Evolutionary conservation across 768 basidiomycete genomes (phyloP), one percentile per base, ranked within the genome.

Genomic region (Sarcomyxa edulis): DNA sequence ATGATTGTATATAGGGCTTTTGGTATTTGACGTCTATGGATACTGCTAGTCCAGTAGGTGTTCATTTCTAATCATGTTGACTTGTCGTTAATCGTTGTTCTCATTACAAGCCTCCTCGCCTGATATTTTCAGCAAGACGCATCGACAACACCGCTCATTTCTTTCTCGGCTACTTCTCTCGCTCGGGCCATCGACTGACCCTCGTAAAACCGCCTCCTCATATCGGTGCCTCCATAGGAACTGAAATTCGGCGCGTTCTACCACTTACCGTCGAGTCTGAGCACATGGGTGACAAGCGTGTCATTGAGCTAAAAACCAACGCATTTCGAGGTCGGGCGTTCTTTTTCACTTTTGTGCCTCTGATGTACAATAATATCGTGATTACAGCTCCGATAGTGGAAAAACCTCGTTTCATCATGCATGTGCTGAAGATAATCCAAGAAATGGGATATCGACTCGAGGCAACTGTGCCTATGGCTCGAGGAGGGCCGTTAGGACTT

Each of bases 141-240:
- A 64, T 68, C 7, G 77, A 84, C 48, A 46, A 43, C 15, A 55
- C 65, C 8, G 68, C 75, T 0, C 60, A 70, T 32, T 83, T 85
- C 55, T 87, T 89, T 51, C 55, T 81, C 12, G 78, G 77, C 15
- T 75, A 71, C 51, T 69, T 87, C 48, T 81, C 81, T 27, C 68
- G 70, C 34, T 65, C 72, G 6, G 83, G 81, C 4, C 68, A 75
- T 36, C 71, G 73, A 37, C 53, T 86, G 18, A 69, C 66, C 6
- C 45, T 75, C 19, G 58, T 74, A 28, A 61, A 68, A 19, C 70
- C 72, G 21, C 72, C 73, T 1, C 52, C 57, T 26, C 54, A 61
- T 10, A 59, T 74, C 26, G 66, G 68, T 35, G 47, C 62, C n/a
- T 53, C 63, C 2, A 51, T 74, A 11, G 66, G 61, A 26, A 56